Base-by-base conservation (phyloP, 2,329 filamentous ascomycete species). In the Aspergillus transmontanensis region DNA sequence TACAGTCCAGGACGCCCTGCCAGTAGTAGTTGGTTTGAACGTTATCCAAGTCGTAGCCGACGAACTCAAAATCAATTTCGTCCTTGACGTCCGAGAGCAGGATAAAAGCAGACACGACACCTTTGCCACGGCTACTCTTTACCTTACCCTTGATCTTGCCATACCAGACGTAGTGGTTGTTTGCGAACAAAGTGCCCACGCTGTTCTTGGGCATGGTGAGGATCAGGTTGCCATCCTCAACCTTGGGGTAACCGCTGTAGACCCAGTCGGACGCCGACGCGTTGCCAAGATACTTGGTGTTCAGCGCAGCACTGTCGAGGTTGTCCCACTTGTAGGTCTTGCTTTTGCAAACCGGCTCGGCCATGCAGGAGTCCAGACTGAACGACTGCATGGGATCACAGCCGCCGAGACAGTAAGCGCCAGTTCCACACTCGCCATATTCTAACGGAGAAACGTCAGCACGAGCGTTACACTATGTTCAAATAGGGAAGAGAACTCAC, bases 81-180 rank as follows among this genome's bases (percentile, higher is more conserved):
- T 99, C 95, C 85, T 97, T 96, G 74, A 96, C 91, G 73, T 98
- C 94, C 41, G 91, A 94, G 79, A 97, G 88, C 74, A 98, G 84
- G 77, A 99, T 99, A 76, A 99, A 99, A 34, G 93, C 94, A 2
- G 93, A 96, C n/a, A 99, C 91, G 26, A 99, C 95, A 84, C 95
- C 95, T 53, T 84, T 81, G 62, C 93, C 94, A 73, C 91, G 89
- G 68, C 90, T 90, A 0, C 93, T 94, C 84, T 93, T 95, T 78
- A 98, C 83, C 61, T 83, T 91, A 60, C 92, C 93, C 77, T 90
- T 91, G 72, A 97, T 89, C 79, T 91, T 97, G 75, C 95, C 95
- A 79, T 98, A 99, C 95, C 95, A 98, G 80, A 99, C 89, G 80
- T 97, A 98, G 69, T 88, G 85, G 62, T 93, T 94, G 67, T 87